These are phyloP conservation scores for Hyaloraphidium curvatum DNA, from an alignment of 192 early-diverging fungal genomes.

Conservation along the genomic window DNA sequence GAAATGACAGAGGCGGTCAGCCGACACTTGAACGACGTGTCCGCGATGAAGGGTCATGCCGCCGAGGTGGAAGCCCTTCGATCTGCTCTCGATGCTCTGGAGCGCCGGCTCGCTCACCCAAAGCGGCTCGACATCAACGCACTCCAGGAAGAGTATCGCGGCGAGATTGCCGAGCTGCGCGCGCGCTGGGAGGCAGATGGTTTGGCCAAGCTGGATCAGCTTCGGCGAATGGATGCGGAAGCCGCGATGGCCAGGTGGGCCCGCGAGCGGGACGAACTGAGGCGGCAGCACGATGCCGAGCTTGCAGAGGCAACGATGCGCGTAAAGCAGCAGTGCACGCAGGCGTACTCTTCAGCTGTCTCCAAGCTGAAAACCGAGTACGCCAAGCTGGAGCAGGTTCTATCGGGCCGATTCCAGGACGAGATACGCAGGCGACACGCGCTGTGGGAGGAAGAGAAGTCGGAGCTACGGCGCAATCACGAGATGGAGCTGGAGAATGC, in stretches of 20 bases:
- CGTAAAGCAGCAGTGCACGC: conserved; percentile 15
- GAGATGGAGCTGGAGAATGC: no score
- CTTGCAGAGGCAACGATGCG: neutral
- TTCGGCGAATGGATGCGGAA: neutral
- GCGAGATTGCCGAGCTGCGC: neutral
- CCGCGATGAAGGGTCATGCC: no score
- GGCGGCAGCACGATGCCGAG: neutral
- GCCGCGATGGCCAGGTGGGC: neutral
- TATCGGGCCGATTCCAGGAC: neutral
- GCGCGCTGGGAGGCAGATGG: neutral
- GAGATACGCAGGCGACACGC: no score
- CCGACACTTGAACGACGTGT: no score
- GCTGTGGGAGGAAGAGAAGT: no score
- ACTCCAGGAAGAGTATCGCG: neutral
- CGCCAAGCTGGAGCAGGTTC: conserved; percentile 6
- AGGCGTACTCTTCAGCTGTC: conserved; percentile 16
- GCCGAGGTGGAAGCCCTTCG: no score
- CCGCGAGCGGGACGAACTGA: neutral
- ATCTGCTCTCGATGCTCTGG: no score
- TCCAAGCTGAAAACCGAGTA: conserved; percentile 16
- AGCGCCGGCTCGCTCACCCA: no score
- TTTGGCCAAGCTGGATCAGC: neutral
- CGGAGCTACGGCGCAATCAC: no score
- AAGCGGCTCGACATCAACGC: neutral
- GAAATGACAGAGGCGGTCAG: no score